Evolutionary conservation across 2,329 filamentous ascomycete species (phyloP), one percentile per base, ranked within the genome.

Genomic region (Nigrograna mackinnonii): DNA sequence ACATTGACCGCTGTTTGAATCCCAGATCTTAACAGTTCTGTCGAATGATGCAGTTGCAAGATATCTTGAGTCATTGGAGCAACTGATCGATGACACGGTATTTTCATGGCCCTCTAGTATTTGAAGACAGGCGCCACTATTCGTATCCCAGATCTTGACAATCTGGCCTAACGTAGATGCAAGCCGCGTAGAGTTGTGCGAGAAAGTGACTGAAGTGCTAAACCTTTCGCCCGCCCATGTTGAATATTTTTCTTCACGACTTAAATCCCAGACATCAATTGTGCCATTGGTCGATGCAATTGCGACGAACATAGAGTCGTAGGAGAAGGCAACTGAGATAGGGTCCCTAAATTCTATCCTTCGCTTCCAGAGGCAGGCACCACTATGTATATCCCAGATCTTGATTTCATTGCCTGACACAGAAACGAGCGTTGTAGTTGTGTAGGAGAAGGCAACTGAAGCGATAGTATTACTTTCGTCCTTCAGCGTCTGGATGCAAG

Each of bases 361-460:
- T 26, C 61, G 52, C 22, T 33, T 48, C 35, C 42, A 38, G 31
- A 48, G 42, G 17, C 35, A 42, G 32, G 7, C 16, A 19, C 31
- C 46, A 69, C 96, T 91, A 35, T 17, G 33, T 1, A 41, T 37
- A 32, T 60, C 53, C 47, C 41, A 57, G 16, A 59, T 35, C 47
- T 39, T 49, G 35, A 57, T 45, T 32, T 57, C 49, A 20, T 36
- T 20, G 24, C 16, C 1, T 9, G 52, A 57, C 7, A 22, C 52
- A 6, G 54, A 55, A 12, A 45, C 54, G 24, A 62, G 42, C 22
- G 18, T 17, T 22, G 19, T 22, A 14, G 39, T 41, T 42, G 60
- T 47, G 34, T 41, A 38, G 3, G 58, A 58, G 49, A 64, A 58
- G 31, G 50, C 51, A 20, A 64, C 47, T 9, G 40, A 54, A 21